Base-by-base conservation (phyloP, 495 filamentous ascomycete genomes). In the Penicillium subrubescens region DNA sequence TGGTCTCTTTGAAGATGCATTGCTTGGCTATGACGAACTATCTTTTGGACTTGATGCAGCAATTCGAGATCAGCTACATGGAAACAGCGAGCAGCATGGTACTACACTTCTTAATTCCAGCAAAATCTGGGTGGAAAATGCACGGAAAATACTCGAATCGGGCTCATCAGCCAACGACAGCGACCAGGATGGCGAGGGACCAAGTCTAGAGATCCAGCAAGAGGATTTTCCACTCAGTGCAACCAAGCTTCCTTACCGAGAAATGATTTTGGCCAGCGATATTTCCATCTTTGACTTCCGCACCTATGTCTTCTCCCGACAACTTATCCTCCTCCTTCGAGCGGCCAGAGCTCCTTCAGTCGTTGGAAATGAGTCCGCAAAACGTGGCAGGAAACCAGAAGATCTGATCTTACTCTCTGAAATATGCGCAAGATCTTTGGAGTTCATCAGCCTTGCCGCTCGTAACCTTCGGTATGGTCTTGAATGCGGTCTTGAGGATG, bases 261-360 rank as follows among this genome's bases (percentile, higher is more conserved):
- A 96, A 60, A 86, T 96, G 65, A 98, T 99, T 53, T 79, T 98
- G 46, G 89, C 91, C n/a, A 98, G 93, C 77, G 90, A 96, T 65
- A 96, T 98, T 33, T 98, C 95, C n/a, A 82, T 96, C 14, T 98
- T 97, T 69, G 95, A 99, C 73, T 98, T 99, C 75, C 86, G 90
- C 62, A 93, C 89, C 65, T 99, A 99, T 73, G 84, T 99, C 12
- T 98, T 97, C 78, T 89, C 92, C 25, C 85, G 95, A 29, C 95
- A 99, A 71, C 84, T 96, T 68, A 86, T 89, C 15, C 75, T 99
- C 3, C 82, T 97, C 11, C 84, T 97, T 25, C 89, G 95, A 37
- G 85, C 96, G 12, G 93, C 90, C 15, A 95, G 93, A 73, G 83
- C 84, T 11, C 72, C 77, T 17, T 81, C 71, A 25, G 43, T 79